Evolutionary conservation across 1,284 basidiomycete species (phyloP), one percentile per base, ranked within the genome.

Genomic region (Fomitopsis pinicola): DNA sequence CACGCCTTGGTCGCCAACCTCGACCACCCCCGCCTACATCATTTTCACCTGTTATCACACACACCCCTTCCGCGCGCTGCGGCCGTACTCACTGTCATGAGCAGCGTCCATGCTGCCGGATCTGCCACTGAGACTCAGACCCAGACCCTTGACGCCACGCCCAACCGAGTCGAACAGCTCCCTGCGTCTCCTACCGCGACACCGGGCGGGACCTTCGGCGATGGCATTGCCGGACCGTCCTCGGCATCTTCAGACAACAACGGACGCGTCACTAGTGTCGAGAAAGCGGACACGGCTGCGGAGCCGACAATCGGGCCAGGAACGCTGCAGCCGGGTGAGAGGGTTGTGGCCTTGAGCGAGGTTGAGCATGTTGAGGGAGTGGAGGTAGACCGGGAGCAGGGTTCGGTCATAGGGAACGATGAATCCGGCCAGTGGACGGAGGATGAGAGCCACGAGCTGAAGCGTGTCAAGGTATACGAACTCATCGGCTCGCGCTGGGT

Each of bases 401-500:
- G 52, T 26, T 22, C 59, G 17, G 42, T 57, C 42, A 57, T 58
- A 12, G n/a, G 57, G 14, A 65, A 65, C 35, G 73, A 73, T 55
- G 75, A 75, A 42, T 67, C 67, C 45, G 70, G 69, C 58, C 72
- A 72, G 58, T 76, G 74, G 74, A 53, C 67, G 7, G 75, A 76
- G 44, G 74, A 75, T 48, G 75, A 76, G 38, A 73, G 70, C 59
- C 73, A 76, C 64, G 76, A 77, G 54, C 68, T 75, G 52, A 76
- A 76, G 61, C 75, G 75, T 69, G 76, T 77, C 66, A 77, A 74
- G 89, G 95, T 98, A 33, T 98, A 98, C 76, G 90, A 95, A 76
- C 87, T 98, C 62, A 84, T 94, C 60, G 92, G 90, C 61, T 83
- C 90, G 62, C 86, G 87, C 58, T 98, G 95, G 95, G 84, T 89